These are phyloP conservation scores for Omphalotus guepiniiformis DNA, from an alignment of 768 basidiomycete genomes.

Conservation along the genomic window DNA sequence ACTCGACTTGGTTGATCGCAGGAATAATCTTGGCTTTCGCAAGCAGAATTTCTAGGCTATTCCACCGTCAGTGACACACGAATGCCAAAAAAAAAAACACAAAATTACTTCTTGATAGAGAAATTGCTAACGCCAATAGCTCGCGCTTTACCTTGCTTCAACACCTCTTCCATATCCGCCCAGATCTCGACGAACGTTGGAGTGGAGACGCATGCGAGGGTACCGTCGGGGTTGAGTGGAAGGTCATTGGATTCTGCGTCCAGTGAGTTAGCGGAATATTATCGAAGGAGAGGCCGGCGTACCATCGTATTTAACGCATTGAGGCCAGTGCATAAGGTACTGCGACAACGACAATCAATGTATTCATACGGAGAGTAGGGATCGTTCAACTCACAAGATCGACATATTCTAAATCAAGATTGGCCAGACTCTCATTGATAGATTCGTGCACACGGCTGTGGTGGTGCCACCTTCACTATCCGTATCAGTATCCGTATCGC, in stretches of 20 bases:
- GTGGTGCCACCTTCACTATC: constrained; percentile 30
- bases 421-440: constrained; percentile 36
- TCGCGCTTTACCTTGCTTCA: constrained; percentile 40
- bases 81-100: background rate
- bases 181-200: constrained; percentile 40
- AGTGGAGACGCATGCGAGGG: constrained; percentile 25
- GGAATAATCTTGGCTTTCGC: constrained; percentile 21
- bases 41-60: constrained; percentile 14
- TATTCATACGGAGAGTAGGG: background rate
- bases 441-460: constrained; percentile 32
- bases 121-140: constrained; percentile 62
- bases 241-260: constrained; percentile 16
- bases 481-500: background rate
- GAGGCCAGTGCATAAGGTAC: constrained; percentile 53
- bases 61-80: background rate
- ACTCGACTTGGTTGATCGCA: constrained; percentile 29
- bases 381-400: constrained; percentile 32
- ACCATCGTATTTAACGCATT: constrained; percentile 28
- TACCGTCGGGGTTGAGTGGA: constrained; percentile 31
- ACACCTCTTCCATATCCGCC: constrained; percentile 48
- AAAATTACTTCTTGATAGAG: constrained; percentile 46
- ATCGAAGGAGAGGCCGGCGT: no score
- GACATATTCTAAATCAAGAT: constrained; percentile 41
- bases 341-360: constrained; percentile 13
- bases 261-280: no score